phyloP scores from a whole-genome alignment of 179 eudicot genomes.

The Beta macrorhiza region DNA sequence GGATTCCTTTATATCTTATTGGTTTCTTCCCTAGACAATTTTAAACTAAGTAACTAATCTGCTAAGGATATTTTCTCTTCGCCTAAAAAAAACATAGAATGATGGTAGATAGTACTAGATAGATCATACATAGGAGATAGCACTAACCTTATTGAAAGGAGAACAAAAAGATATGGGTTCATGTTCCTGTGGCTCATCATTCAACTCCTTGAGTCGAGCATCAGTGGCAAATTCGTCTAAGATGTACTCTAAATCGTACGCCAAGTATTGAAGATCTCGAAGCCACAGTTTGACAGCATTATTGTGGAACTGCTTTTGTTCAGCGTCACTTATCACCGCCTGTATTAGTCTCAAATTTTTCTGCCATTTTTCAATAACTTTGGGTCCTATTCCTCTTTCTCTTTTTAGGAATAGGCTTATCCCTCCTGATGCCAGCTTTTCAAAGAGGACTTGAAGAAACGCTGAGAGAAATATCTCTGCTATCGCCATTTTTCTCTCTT shows the following conservation, averaged over 20 bases:
- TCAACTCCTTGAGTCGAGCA: background rate
- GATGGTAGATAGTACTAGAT: no score
- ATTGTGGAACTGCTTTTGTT: no score
- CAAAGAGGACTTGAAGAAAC: constrained; percentile 5
- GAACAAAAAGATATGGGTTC: background rate
- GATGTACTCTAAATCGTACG: constrained; percentile 8
- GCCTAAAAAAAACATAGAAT: no score
- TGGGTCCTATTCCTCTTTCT: background rate
- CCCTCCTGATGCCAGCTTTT: background rate
- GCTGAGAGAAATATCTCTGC: constrained; percentile 11
- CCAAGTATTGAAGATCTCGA: background rate
- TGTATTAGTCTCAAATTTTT: background rate
- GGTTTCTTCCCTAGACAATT: no score
- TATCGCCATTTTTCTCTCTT: background rate
- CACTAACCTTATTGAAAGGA: background rate
- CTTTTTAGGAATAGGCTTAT: background rate
- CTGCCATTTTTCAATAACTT: background rate
- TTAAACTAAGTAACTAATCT: no score
- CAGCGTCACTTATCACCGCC: background rate
- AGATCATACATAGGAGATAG: no score
- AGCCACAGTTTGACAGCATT: no score
- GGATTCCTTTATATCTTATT: no score
- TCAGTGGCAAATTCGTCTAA: background rate
- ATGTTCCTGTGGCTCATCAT: background rate
- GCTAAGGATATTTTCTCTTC: no score